Percentiles rank a stretch among this genome's conserved stretches.
Evolutionary conservation across 1,139 yeast genomes (phyloP).

Genomic region (Hemisphaericaspora lyxosophila): DNA sequence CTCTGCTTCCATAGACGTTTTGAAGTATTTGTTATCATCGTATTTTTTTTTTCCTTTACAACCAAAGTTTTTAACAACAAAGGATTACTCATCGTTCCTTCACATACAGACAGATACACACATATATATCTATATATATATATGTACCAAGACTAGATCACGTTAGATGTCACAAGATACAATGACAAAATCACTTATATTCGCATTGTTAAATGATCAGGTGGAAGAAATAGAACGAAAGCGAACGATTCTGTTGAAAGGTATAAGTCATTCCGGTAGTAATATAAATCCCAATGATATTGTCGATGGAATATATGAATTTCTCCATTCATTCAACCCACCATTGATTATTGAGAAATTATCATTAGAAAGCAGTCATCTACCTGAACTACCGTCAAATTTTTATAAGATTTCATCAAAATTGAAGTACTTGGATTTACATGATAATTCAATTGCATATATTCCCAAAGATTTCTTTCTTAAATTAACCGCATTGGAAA

Average conservation of each 20-base stretch:
- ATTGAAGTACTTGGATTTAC: conserved; percentile 65
- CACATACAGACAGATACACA: no score
- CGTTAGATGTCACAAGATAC: not conserved
- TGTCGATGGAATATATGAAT: conserved; percentile 28
- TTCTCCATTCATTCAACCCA: conserved; percentile 25
- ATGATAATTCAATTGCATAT: conserved; percentile 53
- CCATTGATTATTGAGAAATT: conserved; percentile 50
- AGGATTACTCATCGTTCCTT: no score
- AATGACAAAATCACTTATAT: conserved; percentile 7
- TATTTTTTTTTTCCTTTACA: no score
- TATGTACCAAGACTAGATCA: no score
- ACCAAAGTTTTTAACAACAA: no score
- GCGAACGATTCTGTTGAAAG: conserved; percentile 23
- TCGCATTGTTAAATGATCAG: conserved; percentile 23
- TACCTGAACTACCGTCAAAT: conserved; percentile 49
- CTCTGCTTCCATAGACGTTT: no score
- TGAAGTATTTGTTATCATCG: no score
- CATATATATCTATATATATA: no score
- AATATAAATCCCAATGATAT: conserved; percentile 17
- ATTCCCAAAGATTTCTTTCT: conserved; percentile 45
- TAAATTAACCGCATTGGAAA: conserved; percentile 50
- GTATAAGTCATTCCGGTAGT: conserved; percentile 7
- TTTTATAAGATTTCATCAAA: conserved; percentile 44
- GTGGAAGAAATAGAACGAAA: conserved; percentile 23
- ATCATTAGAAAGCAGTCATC: conserved; percentile 51